A percentile compares a stretch with the other conserved stretches of the same genome.
phyloP scores from a whole-genome alignment of 1,284 basidiomycete genomes.

The Xerocomus cyaneibrunnescens region DNA sequence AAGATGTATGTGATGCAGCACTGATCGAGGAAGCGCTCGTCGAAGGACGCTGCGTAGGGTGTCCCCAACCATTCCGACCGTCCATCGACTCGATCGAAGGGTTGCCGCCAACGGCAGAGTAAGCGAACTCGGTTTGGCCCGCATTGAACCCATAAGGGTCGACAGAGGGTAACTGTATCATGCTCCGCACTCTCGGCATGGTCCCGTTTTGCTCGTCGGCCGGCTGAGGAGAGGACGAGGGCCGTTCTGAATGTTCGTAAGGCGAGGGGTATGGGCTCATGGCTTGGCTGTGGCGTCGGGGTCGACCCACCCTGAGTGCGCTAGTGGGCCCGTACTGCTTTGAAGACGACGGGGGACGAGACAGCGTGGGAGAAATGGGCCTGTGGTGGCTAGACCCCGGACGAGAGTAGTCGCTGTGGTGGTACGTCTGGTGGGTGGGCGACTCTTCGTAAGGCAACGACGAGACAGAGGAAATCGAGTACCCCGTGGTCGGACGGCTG shows the following conservation, averaged over 20 bases:
- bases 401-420: conserved; percentile 60
- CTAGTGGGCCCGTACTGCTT: conserved; percentile 48
- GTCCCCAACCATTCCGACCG: conserved; percentile 46
- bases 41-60: conserved; percentile 54
- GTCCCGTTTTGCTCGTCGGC: conserved; percentile 51
- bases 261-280: conserved; percentile 80
- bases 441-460: conserved; percentile 70
- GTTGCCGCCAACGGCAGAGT: conserved; percentile 55
- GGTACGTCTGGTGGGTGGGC: conserved; percentile 45
- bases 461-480: conserved; percentile 76
- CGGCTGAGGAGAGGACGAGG: conserved; percentile 72
- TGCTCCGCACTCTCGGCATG: conserved; percentile 71
- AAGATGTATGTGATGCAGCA: conserved; percentile 68
- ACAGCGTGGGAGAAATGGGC: conserved; percentile 55
- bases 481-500: conserved; percentile 77
- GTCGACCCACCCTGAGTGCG: conserved; percentile 65
- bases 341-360: conserved; percentile 63
- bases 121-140: conserved; percentile 73
- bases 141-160: conserved; percentile 65
- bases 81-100: conserved; percentile 50
- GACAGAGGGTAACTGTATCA: conserved; percentile 72
- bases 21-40: conserved; percentile 72
- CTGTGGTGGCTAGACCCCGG: conserved; percentile 71
- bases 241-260: conserved; percentile 67
- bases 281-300: conserved; percentile 75